A percentile compares a stretch with the other conserved stretches of the same genome.
phyloP scores from a whole-genome alignment of 441 rosid species.

The Croton laevigatus region DNA sequence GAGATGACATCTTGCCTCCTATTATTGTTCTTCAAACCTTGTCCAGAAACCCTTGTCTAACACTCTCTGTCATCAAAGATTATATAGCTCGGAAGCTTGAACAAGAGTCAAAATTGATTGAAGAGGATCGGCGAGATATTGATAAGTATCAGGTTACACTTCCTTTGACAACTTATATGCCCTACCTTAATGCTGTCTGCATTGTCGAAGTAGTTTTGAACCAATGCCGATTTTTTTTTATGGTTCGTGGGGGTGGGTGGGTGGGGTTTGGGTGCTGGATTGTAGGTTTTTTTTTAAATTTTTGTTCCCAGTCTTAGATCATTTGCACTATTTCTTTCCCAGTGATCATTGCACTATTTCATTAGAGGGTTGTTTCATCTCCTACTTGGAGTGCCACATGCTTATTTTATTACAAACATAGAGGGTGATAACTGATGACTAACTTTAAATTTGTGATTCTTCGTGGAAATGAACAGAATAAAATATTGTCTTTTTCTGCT shows the following conservation, averaged over 20 bases:
- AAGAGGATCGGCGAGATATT: slow-evolving; percentile 84
- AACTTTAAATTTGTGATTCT: background rate
- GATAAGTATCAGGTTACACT: slow-evolving; percentile 90
- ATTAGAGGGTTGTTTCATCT: background rate
- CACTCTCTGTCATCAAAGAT: slow-evolving; percentile 94
- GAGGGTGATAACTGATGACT: background rate
- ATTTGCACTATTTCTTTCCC: background rate
- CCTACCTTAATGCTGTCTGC: slow-evolving; percentile 1
- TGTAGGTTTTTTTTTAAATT: background rate
- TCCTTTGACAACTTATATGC: slow-evolving; percentile 14
- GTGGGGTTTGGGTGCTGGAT: too few species aligned
- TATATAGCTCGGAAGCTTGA: slow-evolving; percentile 94
- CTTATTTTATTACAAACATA: background rate
- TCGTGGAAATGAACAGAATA: background rate
- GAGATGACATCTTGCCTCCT: slow-evolving; percentile 95
- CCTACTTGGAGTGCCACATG: background rate
- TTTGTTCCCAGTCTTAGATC: background rate
- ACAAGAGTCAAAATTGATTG: slow-evolving; percentile 88
- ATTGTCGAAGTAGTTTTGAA: background rate
- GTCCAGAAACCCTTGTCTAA: slow-evolving; percentile 88
- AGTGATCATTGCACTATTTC: background rate
- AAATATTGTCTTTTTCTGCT: background rate
- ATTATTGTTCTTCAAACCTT: slow-evolving; percentile 90
- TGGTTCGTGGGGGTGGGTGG: too few species aligned
- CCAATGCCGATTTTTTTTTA: too few species aligned